Evolutionary conservation across 164 flowering plant species (phyloP).

Genomic region (Houttuynia cordata): DNA sequence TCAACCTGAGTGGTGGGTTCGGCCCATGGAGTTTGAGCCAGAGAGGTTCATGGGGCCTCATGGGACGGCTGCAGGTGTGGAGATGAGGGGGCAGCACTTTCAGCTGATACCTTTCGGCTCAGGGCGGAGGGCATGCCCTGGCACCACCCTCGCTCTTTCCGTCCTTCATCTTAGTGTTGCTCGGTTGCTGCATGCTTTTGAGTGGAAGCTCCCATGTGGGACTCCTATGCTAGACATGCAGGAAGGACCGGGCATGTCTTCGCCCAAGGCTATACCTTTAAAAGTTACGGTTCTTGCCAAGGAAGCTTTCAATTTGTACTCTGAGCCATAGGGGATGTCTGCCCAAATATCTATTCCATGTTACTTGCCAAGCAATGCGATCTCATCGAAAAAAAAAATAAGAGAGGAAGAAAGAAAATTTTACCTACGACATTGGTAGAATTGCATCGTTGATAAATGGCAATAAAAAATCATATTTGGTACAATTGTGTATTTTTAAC

Average conservation of each 20-base stretch:
- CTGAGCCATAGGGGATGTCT: no score
- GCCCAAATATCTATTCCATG: no score
- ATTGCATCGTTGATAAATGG: no score
- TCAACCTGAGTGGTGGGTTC: not conserved
- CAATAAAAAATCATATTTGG: no score
- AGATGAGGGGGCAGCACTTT: not conserved
- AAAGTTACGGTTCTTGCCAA: not conserved
- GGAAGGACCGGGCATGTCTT: not conserved
- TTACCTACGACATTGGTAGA: no score
- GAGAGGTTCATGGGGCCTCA: not conserved
- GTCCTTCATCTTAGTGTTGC: not conserved
- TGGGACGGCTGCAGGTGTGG: not conserved
- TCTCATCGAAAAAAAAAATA: no score
- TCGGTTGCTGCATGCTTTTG: not conserved
- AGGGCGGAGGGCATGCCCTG: conserved; percentile 1
- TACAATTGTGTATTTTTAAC: no score
- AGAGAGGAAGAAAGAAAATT: no score
- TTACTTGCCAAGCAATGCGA: no score
- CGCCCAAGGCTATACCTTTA: not conserved
- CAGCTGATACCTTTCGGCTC: not conserved
- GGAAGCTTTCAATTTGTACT: not conserved
- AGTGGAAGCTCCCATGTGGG: not conserved
- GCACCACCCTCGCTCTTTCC: not conserved
- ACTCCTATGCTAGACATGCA: no score
- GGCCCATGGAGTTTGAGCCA: not conserved